Conservation (phyloP, 2,329 filamentous ascomycete species). For the Exserohilum turcica region DNA sequence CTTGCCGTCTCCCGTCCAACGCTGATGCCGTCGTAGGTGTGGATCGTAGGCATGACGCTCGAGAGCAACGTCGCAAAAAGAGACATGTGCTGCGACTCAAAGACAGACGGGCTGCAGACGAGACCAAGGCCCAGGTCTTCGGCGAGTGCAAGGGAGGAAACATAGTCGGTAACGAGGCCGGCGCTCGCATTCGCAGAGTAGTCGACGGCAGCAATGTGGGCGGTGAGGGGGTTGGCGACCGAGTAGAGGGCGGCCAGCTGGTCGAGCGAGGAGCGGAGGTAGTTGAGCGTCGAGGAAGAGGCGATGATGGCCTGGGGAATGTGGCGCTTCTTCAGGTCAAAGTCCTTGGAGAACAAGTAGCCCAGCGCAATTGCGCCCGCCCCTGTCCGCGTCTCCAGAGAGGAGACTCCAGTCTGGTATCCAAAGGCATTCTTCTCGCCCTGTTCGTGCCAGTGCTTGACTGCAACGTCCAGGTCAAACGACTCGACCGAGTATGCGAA, state of each 20-base stretch:
- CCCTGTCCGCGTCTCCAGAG: constrained; percentile 85
- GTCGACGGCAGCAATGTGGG: constrained; percentile 89
- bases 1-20: constrained; percentile 81
- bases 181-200: constrained; percentile 69
- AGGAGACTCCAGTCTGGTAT: constrained; percentile 75
- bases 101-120: constrained; percentile 81
- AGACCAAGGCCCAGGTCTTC: constrained; percentile 91
- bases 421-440: constrained; percentile 81
- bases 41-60: constrained; percentile 77
- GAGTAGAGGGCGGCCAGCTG: constrained; percentile 90
- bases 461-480: constrained; percentile 86
- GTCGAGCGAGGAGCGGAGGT: constrained; percentile 82
- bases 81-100: constrained; percentile 94
- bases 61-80: constrained; percentile 84
- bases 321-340: constrained; percentile 86
- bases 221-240: constrained; percentile 89
- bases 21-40: constrained; percentile 85
- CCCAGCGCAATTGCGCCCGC: constrained; percentile 90
- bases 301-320: constrained; percentile 91
- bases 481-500: constrained; percentile 95
- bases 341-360: constrained; percentile 97
- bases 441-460: constrained; percentile 74
- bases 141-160: constrained; percentile 74
- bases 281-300: constrained; percentile 78
- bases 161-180: constrained; percentile 86